A percentile compares a stretch with the other conserved stretches of the same genome.
These are phyloP conservation scores for Nepenthes alata DNA, from an alignment of 179 eudicot species.

Conservation along the genomic window DNA sequence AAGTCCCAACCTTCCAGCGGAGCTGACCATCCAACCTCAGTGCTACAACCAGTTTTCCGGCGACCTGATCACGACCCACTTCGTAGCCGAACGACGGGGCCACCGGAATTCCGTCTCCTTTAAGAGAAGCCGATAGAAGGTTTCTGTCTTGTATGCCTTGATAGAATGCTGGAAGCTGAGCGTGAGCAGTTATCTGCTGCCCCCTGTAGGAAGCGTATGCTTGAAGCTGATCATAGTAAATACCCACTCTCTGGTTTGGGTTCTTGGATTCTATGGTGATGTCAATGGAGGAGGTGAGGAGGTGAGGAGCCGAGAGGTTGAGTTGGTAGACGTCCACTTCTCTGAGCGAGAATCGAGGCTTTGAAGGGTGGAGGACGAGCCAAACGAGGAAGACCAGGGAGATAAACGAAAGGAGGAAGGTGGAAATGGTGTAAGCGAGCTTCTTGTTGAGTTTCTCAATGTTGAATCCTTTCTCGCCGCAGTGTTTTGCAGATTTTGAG, in stretches of 20 bases:
- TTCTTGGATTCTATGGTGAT: conserved; percentile 56
- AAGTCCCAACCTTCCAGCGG: conserved; percentile 76
- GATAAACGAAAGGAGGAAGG: conserved; percentile 41
- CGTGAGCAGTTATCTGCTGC: conserved; percentile 50
- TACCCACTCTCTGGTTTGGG: conserved; percentile 69
- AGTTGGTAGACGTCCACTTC: conserved; percentile 56
- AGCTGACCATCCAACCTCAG: conserved; percentile 48
- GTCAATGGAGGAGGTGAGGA: conserved; percentile 67
- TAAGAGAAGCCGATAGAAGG: conserved; percentile 40
- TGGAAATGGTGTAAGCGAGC: conserved; percentile 40
- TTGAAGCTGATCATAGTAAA: conserved; percentile 58
- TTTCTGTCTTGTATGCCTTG: conserved; percentile 64
- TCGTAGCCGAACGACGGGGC: conserved; percentile 59
- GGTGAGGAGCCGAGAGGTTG: conserved; percentile 48
- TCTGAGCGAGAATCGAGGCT: conserved; percentile 65
- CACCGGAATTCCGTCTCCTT: conserved; percentile 49
- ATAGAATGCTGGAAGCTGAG: conserved; percentile 57
- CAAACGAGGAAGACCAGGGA: conserved; percentile 58
- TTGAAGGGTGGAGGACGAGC: conserved; percentile 67
- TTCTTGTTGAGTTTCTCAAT: conserved; percentile 44
- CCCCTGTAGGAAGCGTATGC: conserved; percentile 64
- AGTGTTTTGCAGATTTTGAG: conserved; percentile 72
- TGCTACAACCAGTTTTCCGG: conserved; percentile 42
- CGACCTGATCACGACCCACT: conserved; percentile 47
- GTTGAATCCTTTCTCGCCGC: conserved; percentile 51